Evolutionary conservation across 179 eudicot genomes (phyloP).

Genomic region (Silene vulgaris): DNA sequence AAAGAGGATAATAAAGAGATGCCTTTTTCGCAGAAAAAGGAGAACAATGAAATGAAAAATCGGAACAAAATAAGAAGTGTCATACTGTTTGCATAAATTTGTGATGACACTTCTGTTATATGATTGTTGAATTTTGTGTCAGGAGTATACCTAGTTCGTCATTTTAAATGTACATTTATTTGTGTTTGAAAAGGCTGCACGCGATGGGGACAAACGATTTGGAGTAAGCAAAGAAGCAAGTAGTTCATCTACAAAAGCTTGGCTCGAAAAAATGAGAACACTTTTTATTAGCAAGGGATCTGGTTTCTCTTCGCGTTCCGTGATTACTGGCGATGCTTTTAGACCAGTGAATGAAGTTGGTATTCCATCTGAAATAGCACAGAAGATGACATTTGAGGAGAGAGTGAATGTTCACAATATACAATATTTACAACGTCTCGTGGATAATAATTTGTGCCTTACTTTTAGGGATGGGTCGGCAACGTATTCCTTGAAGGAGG

Average conservation of each 20-base stretch:
- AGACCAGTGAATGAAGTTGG: conserved; percentile 84
- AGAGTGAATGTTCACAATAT: conserved; percentile 74
- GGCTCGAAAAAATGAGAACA: conserved; percentile 97
- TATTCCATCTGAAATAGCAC: conserved; percentile 83
- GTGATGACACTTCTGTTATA: not conserved
- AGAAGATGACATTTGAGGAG: conserved; percentile 85
- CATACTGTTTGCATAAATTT: not conserved
- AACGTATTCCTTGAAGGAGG: conserved; percentile 78
- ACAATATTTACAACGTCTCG: conserved; percentile 60
- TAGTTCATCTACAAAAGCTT: conserved; percentile 72
- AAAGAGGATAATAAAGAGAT: not conserved
- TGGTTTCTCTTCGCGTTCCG: conserved; percentile 94
- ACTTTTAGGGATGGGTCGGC: conserved; percentile 70
- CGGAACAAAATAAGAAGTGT: not conserved
- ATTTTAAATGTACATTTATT: not conserved
- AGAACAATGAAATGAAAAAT: not conserved
- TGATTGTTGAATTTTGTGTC: conserved; percentile 8
- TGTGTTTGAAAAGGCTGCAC: conserved; percentile 53
- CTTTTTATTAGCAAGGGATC: conserved; percentile 89
- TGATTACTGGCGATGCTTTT: conserved; percentile 88
- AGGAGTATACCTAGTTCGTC: not conserved
- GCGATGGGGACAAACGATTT: conserved; percentile 58
- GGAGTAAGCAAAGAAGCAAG: conserved; percentile 53
- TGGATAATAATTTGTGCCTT: conserved; percentile 76
- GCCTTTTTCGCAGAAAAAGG: not conserved